phyloP scores from a whole-genome alignment of 1,139 yeast species.

The Nakaseomyces glabratus region DNA sequence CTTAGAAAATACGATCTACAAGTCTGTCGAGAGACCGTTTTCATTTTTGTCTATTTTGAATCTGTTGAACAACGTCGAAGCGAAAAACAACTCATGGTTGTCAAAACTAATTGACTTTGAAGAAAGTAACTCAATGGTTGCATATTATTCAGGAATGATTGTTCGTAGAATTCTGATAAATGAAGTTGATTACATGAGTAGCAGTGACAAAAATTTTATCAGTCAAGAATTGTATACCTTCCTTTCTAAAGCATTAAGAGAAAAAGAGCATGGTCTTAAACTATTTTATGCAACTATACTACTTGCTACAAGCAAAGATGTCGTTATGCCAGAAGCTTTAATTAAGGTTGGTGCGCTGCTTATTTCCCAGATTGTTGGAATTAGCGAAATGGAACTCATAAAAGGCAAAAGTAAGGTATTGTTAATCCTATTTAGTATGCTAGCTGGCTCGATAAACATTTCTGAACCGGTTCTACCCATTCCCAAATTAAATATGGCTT shows the following conservation, averaged over 20 bases:
- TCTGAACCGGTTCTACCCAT: slow-evolving; percentile 32
- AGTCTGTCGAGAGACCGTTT: background rate
- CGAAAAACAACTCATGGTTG: background rate
- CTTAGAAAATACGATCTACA: slow-evolving; percentile 18
- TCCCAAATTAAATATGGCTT: slow-evolving; percentile 53
- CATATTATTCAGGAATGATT: slow-evolving; percentile 3
- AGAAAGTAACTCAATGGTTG: background rate
- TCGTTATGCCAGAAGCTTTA: too few relatives aligned
- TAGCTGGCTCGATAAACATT: slow-evolving; percentile 23
- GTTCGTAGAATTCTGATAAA: background rate
- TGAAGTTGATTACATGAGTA: background rate
- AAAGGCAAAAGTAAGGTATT: slow-evolving; percentile 40
- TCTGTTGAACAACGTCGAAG: background rate
- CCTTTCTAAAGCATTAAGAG: background rate
- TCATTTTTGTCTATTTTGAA: background rate
- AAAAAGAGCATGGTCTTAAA: background rate
- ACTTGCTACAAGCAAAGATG: too few relatives aligned
- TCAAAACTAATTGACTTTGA: background rate
- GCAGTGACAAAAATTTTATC: background rate
- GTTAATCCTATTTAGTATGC: slow-evolving; percentile 42
- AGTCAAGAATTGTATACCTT: background rate
- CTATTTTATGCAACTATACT: slow-evolving; percentile 1
- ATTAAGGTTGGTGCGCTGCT: too few relatives aligned
- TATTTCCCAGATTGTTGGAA: slow-evolving; percentile 60
- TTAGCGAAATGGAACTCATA: slow-evolving; percentile 37